Percentiles rank a stretch among this genome's conserved stretches.
Conservation (phyloP, 164 flowering plant genomes). For the Malania oleifera region DNA sequence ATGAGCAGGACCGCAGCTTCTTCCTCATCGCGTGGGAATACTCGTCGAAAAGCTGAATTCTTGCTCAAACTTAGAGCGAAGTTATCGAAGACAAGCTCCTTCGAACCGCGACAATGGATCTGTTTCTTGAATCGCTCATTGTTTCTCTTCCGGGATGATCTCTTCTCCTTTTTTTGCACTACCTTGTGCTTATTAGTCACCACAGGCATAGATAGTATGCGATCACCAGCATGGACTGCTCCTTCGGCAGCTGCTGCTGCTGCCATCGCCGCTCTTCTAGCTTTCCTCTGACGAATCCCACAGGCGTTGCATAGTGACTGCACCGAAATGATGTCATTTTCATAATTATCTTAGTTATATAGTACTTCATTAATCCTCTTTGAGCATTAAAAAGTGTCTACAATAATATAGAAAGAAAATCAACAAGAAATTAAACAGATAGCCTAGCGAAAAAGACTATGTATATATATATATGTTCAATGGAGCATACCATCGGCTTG, state of each 20-base stretch:
- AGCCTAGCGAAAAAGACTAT: no score
- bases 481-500: no score
- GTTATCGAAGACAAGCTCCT: constrained; percentile 24
- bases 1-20: constrained; percentile 40
- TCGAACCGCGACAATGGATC: neutral
- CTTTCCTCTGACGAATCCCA: constrained; percentile 4
- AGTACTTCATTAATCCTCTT: no score
- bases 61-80: constrained; percentile 18
- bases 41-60: constrained; percentile 18
- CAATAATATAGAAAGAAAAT: no score
- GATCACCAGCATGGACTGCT: neutral
- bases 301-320: constrained; percentile 9
- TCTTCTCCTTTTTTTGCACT: constrained; percentile 19
- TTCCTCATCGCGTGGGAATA: constrained; percentile 30
- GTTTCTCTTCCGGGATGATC: constrained; percentile 1
- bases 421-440: no score
- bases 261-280: neutral
- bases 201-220: neutral
- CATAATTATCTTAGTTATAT: no score
- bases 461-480: no score
- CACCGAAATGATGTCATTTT: neutral
- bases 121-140: constrained; percentile 13
- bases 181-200: constrained; percentile 11
- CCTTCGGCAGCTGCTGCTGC: neutral
- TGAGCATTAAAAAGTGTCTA: no score